Base-by-base conservation (phyloP, 192 early-diverging fungal species). In the Podila verticillata region DNA sequence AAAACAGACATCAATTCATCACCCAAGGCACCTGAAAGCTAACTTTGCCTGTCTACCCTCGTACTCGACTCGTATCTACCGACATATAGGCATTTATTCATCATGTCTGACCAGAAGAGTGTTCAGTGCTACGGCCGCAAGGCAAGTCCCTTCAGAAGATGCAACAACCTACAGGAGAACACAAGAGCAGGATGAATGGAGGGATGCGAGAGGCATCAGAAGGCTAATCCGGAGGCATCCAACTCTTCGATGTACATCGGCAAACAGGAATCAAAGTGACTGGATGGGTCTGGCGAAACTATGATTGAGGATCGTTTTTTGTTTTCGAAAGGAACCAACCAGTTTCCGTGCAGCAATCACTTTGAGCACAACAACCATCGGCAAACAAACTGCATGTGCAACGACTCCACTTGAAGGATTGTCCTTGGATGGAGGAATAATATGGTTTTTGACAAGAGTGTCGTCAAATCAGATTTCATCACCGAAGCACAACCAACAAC, bases 61-160 rank as follows among this genome's bases (percentile, higher is more conserved):
- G 5, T 7, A 26, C 58, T 30, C 58, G 58, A 28, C 58, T 10
- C 15, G 7, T 60, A n/a, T 54, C 24, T 54, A 54, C 51, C n/a
- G 20, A 62, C n/a, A n/a, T 35, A 7, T 72, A 80, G 77, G 77
- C 77, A 80, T 72, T 67, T 72, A 72, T 80, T 72, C 77, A 80
- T 80, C 77, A 80, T 80, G 77, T 80, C 77, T 70, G 77, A 80
- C 77, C 72, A 70, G 61, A 80, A 80, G 77, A 80, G 77, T 80
- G 77, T 80, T 68, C 77, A 80, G 77, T 80, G 77, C 77, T 80
- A 80, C 77, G 77, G 77, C 61, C 77, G 77, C 77, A 80, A 80
- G 77, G 77, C 77, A 80, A 80, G 77, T 80, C 65, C 22, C 22
- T 54, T 24, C 51, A 54, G 51, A 26, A 24, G 51, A 54, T 24